Evolutionary conservation across 192 early-diverging fungal species (phyloP).

Genomic region (Podochytrium sp.): DNA sequence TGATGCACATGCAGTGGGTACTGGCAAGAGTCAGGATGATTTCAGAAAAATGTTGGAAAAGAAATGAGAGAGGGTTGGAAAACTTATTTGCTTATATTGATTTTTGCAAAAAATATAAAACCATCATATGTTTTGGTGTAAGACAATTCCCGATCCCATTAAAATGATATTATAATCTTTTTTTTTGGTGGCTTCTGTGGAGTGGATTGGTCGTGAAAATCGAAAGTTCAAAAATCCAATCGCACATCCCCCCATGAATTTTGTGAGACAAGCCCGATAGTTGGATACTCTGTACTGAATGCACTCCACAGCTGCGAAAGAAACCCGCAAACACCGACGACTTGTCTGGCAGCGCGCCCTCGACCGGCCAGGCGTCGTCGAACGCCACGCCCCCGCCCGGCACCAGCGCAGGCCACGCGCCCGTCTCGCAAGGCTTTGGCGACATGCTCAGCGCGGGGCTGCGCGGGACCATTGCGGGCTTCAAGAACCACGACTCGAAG

Average conservation of each 20-base stretch:
- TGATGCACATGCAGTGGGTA: neutral
- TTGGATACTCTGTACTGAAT: too few relatives aligned
- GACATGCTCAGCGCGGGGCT: constrained; percentile 1
- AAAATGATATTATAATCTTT: neutral
- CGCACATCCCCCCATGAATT: too few relatives aligned
- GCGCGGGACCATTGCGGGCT: neutral
- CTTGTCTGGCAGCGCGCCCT: too few relatives aligned
- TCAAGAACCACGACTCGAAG: constrained; percentile 21
- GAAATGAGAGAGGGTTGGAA: neutral
- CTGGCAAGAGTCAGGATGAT: constrained; percentile 45
- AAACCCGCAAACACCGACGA: too few relatives aligned
- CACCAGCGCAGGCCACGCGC: neutral
- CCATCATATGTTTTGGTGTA: neutral
- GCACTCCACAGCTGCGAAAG: too few relatives aligned
- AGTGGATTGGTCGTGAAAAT: too few relatives aligned
- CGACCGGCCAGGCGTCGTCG: too few relatives aligned
- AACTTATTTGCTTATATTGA: neutral
- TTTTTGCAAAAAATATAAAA: neutral
- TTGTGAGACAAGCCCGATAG: too few relatives aligned
- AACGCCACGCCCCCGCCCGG: too few relatives aligned
- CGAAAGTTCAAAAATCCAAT: too few relatives aligned
- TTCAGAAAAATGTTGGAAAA: constrained; percentile 48
- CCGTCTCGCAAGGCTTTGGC: neutral
- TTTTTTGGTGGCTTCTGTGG: neutral
- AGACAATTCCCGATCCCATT: too few relatives aligned